phyloP scores from a whole-genome alignment of 768 basidiomycete genomes.

The Gymnopilus junonius region DNA sequence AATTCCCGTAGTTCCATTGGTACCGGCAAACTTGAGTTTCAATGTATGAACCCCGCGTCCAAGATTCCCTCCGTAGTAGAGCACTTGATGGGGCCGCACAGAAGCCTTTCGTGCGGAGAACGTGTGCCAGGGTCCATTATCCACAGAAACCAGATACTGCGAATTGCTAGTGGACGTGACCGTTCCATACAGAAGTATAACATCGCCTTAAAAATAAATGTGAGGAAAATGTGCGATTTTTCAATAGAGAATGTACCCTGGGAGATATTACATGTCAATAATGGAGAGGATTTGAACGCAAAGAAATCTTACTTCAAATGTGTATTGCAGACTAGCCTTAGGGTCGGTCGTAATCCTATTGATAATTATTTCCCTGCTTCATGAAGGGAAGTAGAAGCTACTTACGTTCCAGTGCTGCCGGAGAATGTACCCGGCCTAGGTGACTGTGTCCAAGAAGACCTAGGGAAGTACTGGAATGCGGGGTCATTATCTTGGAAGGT shows the following conservation, averaged over 20 bases:
- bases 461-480: slow-evolving; percentile 25
- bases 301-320: slow-evolving; percentile 14
- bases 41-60: slow-evolving; percentile 15
- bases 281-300: neutral
- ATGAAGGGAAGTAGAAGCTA: no score
- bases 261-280: slow-evolving; percentile 14
- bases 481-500: slow-evolving; percentile 30
- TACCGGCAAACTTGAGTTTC: neutral
- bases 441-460: slow-evolving; percentile 17
- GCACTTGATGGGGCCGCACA: slow-evolving; percentile 13
- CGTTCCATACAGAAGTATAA: slow-evolving; percentile 21
- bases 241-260: neutral
- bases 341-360: slow-evolving; percentile 12
- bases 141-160: slow-evolving; percentile 15
- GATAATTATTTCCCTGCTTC: no score
- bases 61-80: slow-evolving; percentile 19
- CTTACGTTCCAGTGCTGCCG: slow-evolving; percentile 16
- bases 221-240: slow-evolving; percentile 2
- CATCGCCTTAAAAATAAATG: slow-evolving; percentile 11
- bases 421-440: slow-evolving; percentile 12
- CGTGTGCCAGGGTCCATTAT: neutral
- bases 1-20: neutral
- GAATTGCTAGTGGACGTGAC: slow-evolving; percentile 9
- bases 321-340: slow-evolving; percentile 13
- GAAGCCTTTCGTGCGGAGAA: slow-evolving; percentile 12